These are phyloP conservation scores for Neonectria ditissima DNA, from an alignment of 2,329 filamentous ascomycete genomes.

Conservation along the genomic window DNA sequence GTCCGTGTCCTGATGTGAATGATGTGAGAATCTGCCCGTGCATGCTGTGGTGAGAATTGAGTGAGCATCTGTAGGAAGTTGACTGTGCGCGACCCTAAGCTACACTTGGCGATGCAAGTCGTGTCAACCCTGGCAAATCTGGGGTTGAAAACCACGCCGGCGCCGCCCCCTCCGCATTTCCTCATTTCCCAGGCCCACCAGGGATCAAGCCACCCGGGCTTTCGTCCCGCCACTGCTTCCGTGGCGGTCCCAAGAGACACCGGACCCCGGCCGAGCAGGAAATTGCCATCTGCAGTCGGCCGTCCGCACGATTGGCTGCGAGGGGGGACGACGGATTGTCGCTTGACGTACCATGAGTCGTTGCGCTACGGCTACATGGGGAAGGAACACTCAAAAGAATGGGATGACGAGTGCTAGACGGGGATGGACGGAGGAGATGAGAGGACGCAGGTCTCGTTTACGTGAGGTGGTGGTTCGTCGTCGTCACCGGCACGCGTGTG, in stretches of 20 bases:
- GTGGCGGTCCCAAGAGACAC: neutral
- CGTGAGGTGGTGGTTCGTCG: neutral
- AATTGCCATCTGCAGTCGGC: conserved; percentile 11
- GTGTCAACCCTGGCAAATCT: conserved; percentile 31
- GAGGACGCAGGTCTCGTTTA: neutral
- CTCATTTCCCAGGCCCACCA: conserved; percentile 38
- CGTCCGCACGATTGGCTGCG: conserved; percentile 1
- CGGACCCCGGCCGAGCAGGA: neutral
- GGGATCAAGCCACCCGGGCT: conserved; percentile 20
- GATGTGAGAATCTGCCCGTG: neutral
- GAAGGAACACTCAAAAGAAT: conserved; percentile 7
- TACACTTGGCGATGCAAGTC: no score
- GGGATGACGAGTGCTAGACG: conserved; percentile 3
- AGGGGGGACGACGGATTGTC: neutral
- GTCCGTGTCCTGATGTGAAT: conserved; percentile 12
- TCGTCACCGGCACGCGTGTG: neutral
- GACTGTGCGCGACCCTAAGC: neutral
- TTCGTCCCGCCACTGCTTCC: neutral
- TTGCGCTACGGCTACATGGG: conserved; percentile 14
- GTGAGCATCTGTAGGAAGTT: neutral
- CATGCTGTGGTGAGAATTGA: neutral
- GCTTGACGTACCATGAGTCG: neutral
- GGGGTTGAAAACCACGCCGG: conserved; percentile 32
- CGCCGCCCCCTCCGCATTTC: conserved; percentile 14
- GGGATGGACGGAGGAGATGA: conserved; percentile 6